phyloP scores from a whole-genome alignment of 225 moss, liverwort and hornwort species.

The Physcomitrium patens region DNA sequence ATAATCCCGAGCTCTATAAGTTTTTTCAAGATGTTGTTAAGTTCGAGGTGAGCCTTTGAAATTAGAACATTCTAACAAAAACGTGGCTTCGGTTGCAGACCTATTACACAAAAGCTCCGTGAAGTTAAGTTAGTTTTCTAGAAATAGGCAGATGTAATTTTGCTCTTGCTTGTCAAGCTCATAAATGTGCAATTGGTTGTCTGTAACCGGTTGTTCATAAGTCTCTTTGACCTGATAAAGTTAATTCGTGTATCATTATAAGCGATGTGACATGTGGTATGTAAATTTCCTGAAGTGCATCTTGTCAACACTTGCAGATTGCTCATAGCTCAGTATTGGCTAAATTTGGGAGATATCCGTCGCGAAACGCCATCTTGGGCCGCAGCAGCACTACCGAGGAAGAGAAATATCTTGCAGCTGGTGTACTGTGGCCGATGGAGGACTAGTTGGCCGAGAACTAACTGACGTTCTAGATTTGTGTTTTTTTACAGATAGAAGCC shows the following conservation, averaged over 20 bases:
- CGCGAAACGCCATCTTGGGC: slow-evolving; percentile 67
- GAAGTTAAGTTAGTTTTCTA: not conserved
- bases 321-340: slow-evolving; percentile 55
- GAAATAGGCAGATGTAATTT: not conserved
- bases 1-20: slow-evolving; percentile 45
- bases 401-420: slow-evolving; percentile 57
- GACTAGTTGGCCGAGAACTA: slow-evolving; percentile 18
- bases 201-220: not conserved
- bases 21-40: slow-evolving; percentile 2
- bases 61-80: not conserved
- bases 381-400: slow-evolving; percentile 61
- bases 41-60: slow-evolving; percentile 51
- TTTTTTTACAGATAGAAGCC: not conserved
- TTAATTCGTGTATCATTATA: not conserved
- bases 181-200: not conserved
- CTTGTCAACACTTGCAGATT: slow-evolving; percentile 41
- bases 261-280: not conserved
- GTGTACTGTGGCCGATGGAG: slow-evolving; percentile 38
- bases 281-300: not conserved
- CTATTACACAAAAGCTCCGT: not conserved
- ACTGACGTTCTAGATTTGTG: not conserved
- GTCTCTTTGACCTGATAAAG: not conserved
- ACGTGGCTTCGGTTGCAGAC: too few relatives aligned
- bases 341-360: slow-evolving; percentile 76
- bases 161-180: not conserved